Base-by-base conservation (phyloP, 148 eudicot genomes). In the Salicornia ramosissima region DNA sequence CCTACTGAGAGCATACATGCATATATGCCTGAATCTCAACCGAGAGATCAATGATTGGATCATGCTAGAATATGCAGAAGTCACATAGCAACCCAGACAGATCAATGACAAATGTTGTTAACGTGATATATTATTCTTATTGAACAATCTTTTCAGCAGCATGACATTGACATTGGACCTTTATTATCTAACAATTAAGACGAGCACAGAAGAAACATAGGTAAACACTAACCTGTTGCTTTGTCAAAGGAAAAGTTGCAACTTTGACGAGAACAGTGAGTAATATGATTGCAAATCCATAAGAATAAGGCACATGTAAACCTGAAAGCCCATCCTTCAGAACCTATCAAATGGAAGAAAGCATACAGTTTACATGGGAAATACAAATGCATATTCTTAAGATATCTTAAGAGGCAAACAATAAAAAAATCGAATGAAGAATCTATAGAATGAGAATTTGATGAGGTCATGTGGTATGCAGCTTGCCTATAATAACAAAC, bases 271-370 rank as follows among this genome's bases (percentile, higher is more conserved):
- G n/a, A 68, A 91, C 73, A 47, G 97, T 91, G 52, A 91, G 92
- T 82, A 91, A 81, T 68, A 91, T 88, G 73, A 91, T 88, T 13
- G 97, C 95, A 70, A 91, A 87, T 71, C 97, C 97, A 73, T 91
- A 91, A 21, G 97, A 76, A 72, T 91, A 91, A 12, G 97, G 97
- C 46, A 88, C 74, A 45, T 91, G 97, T 73, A 91, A 81, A 52
- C 88, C 78, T 55, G 78, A 5, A 62, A 91, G 86, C 68, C 91
- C 94, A 74, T 83, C 92, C 81, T 91, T 85, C 73, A 91, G 64
- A 61, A 91, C 83, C 97, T 91, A 84, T 40, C 67, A 40, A 67
- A 39, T 6, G 50, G 33, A 30, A 49, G 11, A 54, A 50, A 65
- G 47, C 0, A 69, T 16, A 71, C 18, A 14, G 14, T 30, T 52